Evolutionary conservation across 495 filamentous ascomycete genomes (phyloP).

Genomic region (Podospora fimiseda): DNA sequence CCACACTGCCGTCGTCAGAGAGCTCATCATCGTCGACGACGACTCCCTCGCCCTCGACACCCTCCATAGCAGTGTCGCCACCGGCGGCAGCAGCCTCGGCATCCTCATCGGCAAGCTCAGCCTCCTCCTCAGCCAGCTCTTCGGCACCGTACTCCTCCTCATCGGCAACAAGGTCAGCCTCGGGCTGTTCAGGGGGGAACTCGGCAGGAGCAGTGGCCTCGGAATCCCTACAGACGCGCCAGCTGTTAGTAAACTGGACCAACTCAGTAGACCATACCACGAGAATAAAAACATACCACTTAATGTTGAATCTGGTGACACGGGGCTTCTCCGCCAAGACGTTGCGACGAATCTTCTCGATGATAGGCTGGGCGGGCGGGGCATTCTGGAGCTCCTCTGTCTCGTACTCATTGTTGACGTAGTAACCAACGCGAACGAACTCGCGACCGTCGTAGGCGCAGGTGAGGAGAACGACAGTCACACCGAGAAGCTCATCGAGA

Average conservation of each 20-base stretch:
- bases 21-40: slow-evolving; percentile 64
- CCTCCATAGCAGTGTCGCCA: slow-evolving; percentile 82
- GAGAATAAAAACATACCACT: slow-evolving; percentile 66
- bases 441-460: slow-evolving; percentile 95
- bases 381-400: slow-evolving; percentile 80
- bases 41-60: slow-evolving; percentile 49
- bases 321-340: slow-evolving; percentile 95
- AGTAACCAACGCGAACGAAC: slow-evolving; percentile 98
- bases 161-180: slow-evolving; percentile 79
- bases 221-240: slow-evolving; percentile 69
- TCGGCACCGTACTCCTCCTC: slow-evolving; percentile 89
- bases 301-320: slow-evolving; percentile 97
- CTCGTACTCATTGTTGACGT: slow-evolving; percentile 98
- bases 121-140: slow-evolving; percentile 62
- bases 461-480: slow-evolving; percentile 92
- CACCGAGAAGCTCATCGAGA: slow-evolving; percentile 87
- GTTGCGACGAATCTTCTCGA: slow-evolving; percentile 85
- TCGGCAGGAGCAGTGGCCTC: slow-evolving; percentile 93
- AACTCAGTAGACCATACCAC: no score
- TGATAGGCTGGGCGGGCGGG: slow-evolving; percentile 82
- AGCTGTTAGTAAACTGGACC: no score
- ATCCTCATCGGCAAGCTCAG: slow-evolving; percentile 44
- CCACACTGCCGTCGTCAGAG: slow-evolving; percentile 85
- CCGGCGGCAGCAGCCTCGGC: slow-evolving; percentile 41
- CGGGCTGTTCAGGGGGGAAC: slow-evolving; percentile 94